These are phyloP conservation scores for Sextonia rubra DNA, from an alignment of 164 flowering plant species.

Conservation along the genomic window DNA sequence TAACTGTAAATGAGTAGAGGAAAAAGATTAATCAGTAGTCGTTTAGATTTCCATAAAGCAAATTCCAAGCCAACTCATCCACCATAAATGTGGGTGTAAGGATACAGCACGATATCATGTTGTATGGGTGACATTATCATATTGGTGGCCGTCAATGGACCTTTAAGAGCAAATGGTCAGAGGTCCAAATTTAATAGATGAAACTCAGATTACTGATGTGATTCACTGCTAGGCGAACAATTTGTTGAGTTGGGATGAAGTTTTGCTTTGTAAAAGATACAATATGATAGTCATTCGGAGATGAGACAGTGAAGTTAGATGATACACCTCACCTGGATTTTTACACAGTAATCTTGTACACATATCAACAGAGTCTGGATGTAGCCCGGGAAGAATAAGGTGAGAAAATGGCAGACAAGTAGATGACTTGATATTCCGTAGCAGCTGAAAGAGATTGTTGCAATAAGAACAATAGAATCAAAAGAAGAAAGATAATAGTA, in stretches of 20 bases:
- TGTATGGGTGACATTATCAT: not conserved
- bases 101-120: not conserved
- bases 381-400: constrained; percentile 28
- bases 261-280: not conserved
- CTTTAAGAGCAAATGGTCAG: not conserved
- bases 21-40: constrained; percentile 2
- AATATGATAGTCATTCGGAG: not conserved
- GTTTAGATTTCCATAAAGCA: not conserved
- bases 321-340: constrained; percentile 38
- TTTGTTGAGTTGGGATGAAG: not conserved
- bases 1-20: constrained; percentile 22
- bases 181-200: not conserved
- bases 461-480: not conserved
- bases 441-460: constrained; percentile 27
- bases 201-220: not conserved
- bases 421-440: constrained; percentile 43
- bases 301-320: not conserved
- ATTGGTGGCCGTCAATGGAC: not conserved
- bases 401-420: constrained; percentile 45
- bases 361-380: constrained; percentile 49
- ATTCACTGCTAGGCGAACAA: not conserved
- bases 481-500: not conserved
- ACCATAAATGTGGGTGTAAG: not conserved
- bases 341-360: constrained; percentile 44
- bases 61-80: not conserved